Percentiles rank a stretch among this genome's conserved stretches.
These are phyloP conservation scores for Cenchrus americanus DNA, from an alignment of 176 grass and related monocot genomes.

Conservation along the genomic window DNA sequence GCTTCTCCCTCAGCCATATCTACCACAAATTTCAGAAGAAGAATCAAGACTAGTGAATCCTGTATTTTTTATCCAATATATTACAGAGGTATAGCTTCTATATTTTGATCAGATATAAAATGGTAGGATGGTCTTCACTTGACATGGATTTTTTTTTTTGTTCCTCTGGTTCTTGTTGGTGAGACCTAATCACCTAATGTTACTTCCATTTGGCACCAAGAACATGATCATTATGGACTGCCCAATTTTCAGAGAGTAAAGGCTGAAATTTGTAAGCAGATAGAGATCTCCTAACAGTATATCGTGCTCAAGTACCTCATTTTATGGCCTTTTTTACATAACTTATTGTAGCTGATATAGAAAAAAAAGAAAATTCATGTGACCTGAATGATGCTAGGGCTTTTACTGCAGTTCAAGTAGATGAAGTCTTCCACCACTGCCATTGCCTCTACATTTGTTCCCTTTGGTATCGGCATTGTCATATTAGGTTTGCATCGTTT, in stretches of 20 bases:
- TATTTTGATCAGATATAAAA: slow-evolving; percentile 9
- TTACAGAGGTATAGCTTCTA: background rate
- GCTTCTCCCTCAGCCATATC: slow-evolving; percentile 96
- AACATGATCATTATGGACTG: background rate
- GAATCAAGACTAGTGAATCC: slow-evolving; percentile 17
- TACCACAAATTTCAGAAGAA: slow-evolving; percentile 44
- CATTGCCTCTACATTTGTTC: slow-evolving; percentile 68
- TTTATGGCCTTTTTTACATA: background rate
- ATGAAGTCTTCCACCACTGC: slow-evolving; percentile 92
- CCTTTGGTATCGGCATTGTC: slow-evolving; percentile 58
- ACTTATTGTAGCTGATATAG: background rate
- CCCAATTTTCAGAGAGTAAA: background rate
- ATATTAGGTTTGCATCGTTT: slow-evolving; percentile 57
- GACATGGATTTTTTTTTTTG: background rate
- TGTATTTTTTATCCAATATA: slow-evolving; percentile 20
- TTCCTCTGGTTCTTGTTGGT: slow-evolving; percentile 1
- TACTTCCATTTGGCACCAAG: background rate
- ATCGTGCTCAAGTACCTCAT: background rate
- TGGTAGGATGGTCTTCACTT: background rate
- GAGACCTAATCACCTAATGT: background rate
- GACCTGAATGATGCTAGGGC: slow-evolving; percentile 79
- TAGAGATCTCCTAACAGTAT: background rate
- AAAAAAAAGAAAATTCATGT: background rate
- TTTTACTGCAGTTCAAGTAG: slow-evolving; percentile 85
- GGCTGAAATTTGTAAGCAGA: background rate